Base-by-base conservation (phyloP, 2,329 filamentous ascomycete species). In the Aspergillus arachidicola region DNA sequence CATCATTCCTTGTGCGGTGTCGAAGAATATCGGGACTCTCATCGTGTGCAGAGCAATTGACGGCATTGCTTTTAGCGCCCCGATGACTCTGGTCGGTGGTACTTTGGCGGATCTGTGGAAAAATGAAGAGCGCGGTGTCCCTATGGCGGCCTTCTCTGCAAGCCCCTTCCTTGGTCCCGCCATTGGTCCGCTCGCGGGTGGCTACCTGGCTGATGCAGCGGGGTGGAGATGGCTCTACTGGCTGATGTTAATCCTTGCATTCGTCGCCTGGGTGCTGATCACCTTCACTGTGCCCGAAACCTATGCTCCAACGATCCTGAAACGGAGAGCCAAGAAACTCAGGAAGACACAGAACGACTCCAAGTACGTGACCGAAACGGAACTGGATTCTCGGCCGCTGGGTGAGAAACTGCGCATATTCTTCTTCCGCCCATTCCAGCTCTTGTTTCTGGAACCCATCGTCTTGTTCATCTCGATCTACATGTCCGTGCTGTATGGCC, bases 231-330 rank as follows among this genome's bases (percentile, higher is more conserved):
- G 91, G 91, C 82, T 95, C 0, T 95, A 95, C 81, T 94, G 91
- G 90, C 86, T 96, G 69, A 92, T 94, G 73, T 82, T 95, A 12
- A 96, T 96, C 72, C 74, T 95, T 14, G 82, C 90, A 30, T 88
- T 83, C 16, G 74, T 89, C 56, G 86, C 90, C 69, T 95, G 90
- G 87, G 64, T 90, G 21, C 75, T 94, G 64, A 93, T 95, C 76
- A 90, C 89, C 34, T 94, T 96, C 78, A 95, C 92, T n/a, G 89
- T 96, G 0, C 92, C 92, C 1, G 93, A 96, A 78, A 97, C 93
- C 0, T 96, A 95, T 75, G 89, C 92, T 0, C 92, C 93, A 0
- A 91, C 87, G 0, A 88, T 97, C 57, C 86, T 97, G 19, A 85
- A 86, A 58, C 80, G 80, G 34, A 86, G 92, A 14, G 93, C 93